phyloP scores from a whole-genome alignment of 345 rosid species.

The Hibiscus syriacus region DNA sequence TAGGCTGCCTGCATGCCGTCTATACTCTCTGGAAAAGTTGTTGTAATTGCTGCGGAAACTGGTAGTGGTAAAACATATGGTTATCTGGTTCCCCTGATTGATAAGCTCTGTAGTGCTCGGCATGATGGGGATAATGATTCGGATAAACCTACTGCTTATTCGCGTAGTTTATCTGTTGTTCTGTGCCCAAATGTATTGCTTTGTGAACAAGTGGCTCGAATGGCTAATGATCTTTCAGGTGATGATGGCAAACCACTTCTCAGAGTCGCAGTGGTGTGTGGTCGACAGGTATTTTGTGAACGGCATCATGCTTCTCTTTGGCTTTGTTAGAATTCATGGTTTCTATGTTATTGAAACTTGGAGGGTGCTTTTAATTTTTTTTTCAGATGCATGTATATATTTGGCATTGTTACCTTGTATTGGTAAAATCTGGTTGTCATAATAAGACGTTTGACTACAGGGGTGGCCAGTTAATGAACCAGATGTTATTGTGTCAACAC shows the following conservation, averaged over 20 bases:
- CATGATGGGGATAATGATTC: constrained; percentile 10
- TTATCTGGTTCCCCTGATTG: constrained; percentile 67
- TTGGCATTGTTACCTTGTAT: background rate
- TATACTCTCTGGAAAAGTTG: constrained; percentile 78
- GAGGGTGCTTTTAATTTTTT: background rate
- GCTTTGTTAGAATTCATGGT: background rate
- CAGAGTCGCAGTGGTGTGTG: constrained; percentile 58
- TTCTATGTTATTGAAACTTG: background rate
- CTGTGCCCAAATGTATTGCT: constrained; percentile 88
- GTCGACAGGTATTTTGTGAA: constrained; percentile 53
- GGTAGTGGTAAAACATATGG: constrained; percentile 94
- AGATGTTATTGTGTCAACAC: constrained; percentile 78
- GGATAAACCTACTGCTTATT: constrained; percentile 12
- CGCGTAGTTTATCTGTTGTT: constrained; percentile 41
- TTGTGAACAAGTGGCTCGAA: constrained; percentile 84
- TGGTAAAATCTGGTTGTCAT: constrained; percentile 14
- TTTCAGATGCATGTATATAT: background rate
- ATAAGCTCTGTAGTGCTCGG: constrained; percentile 30
- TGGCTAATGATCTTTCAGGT: constrained; percentile 64
- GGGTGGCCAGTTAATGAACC: constrained; percentile 83
- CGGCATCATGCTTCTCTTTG: background rate
- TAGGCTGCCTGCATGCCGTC: constrained; percentile 71
- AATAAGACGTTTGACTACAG: constrained; percentile 33
- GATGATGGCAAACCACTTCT: constrained; percentile 66
- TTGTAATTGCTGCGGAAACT: constrained; percentile 86